Evolutionary conservation across 768 basidiomycete genomes (phyloP), one percentile per base, ranked within the genome.

Genomic region (Suillus decipiens): DNA sequence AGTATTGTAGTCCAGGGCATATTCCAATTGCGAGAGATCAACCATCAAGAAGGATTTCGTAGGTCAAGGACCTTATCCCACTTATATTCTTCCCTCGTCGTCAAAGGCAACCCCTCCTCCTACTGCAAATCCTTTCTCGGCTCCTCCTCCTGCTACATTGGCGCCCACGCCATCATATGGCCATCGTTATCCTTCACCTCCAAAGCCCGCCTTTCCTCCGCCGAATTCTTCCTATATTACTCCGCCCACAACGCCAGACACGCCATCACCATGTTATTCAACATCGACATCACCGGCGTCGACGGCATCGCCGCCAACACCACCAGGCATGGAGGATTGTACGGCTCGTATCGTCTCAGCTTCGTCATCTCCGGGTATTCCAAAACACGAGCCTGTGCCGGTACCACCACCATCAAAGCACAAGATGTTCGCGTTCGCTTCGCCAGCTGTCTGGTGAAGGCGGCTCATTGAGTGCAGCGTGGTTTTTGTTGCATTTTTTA

Each of bases 1-100:
- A 85, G 86, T 6, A 90, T 95, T 51, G 94, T 96, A 45, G 93
- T 91, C 0, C 92, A 95, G 74, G 88, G 86, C 34, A 89, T 94
- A 86, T 96, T 95, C 69, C 82, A 81, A 3, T 72, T 91, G 0
- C 80, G 85, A 37, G 90, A 91, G 79, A 87, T 91, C 70, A 91
- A 91, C 74, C 89, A 91, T 90, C 0, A 79, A 79, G 39, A 78
- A 79, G 11, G 90, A 93, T 61, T 92, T 90, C 64, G 75, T 76
- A 39, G 79, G 83, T 5, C 69, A 74, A 1, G 83, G 85, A 0
- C 82, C 85, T 0, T 92, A 88, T 61, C 89, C 89, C 0, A 83
- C 85, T 0, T 89, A 90, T 64, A 80, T 84, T 0, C 78, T 89
- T 0, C 80, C 84, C 0, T 82, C 86, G 68, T 85, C 86, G 0